phyloP scores from a whole-genome alignment of 257 asterid species.

The Solanum lignicaule region DNA sequence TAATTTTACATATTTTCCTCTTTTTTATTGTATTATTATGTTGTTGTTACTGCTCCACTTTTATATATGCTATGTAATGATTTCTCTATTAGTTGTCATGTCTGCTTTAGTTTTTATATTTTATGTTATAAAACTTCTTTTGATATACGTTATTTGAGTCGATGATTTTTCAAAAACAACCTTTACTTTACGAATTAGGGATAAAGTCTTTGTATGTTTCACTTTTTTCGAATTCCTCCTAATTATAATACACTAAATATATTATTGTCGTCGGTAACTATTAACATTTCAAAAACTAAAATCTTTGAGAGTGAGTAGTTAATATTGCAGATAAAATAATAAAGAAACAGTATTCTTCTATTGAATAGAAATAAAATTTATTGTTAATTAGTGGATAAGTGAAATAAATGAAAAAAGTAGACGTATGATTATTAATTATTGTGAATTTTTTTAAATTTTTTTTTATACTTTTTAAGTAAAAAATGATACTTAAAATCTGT shows the following conservation, averaged over 20 bases:
- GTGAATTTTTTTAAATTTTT: not conserved
- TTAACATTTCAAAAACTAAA: not conserved
- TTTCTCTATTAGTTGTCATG: not conserved
- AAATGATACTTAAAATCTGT: too few species aligned
- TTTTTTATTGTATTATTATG: too few species aligned
- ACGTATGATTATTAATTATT: not conserved
- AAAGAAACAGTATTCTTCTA: not conserved
- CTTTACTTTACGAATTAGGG: not conserved
- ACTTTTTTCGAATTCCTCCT: accelerated
- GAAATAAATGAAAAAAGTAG: not conserved
- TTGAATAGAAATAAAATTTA: not conserved
- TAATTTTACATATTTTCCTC: not conserved
- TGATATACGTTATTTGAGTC: not conserved
- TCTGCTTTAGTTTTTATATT: too few species aligned
- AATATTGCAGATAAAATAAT: not conserved
- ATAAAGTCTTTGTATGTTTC: not conserved
- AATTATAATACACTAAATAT: not conserved
- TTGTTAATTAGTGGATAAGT: not conserved
- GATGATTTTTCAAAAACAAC: not conserved
- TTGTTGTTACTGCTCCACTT: not conserved
- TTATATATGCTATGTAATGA: not conserved
- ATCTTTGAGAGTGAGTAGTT: not conserved
- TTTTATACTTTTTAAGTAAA: too few species aligned
- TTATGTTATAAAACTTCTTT: too few species aligned
- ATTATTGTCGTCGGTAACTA: not conserved